phyloP scores from a whole-genome alignment of 106 monocot species.

The Allium cepa region DNA sequence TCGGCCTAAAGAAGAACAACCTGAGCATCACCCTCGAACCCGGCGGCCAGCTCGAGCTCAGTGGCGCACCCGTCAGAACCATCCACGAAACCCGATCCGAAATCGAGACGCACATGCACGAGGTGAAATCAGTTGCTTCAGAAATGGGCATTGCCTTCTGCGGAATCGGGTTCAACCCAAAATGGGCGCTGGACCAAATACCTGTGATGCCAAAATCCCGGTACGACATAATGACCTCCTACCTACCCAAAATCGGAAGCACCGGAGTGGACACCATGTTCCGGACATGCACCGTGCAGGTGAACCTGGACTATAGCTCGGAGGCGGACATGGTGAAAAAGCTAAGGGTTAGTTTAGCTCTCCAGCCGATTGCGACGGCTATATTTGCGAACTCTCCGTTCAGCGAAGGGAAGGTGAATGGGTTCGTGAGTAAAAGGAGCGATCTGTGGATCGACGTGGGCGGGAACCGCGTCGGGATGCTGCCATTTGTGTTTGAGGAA shows the following conservation, averaged over 20 bases:
- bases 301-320: slow-evolving; percentile 91
- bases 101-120: no score
- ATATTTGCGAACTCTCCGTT: slow-evolving; percentile 98
- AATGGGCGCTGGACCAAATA: slow-evolving; percentile 3
- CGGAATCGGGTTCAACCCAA: no score
- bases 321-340: slow-evolving; percentile 92
- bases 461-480: slow-evolving; percentile 76
- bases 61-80: no score
- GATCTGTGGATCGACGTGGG: slow-evolving; percentile 90
- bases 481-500: slow-evolving; percentile 88
- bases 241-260: slow-evolving; percentile 96
- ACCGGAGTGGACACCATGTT: slow-evolving; percentile 95
- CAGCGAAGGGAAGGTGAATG: slow-evolving; percentile 92
- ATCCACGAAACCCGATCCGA: no score
- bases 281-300: slow-evolving; percentile 95
- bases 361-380: slow-evolving; percentile 95
- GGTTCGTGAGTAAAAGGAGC: slow-evolving; percentile 74
- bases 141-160: no score
- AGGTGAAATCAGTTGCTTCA: no score
- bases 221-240: slow-evolving; percentile 88
- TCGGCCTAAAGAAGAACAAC: no score
- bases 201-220: not conserved
- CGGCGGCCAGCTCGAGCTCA: no score
- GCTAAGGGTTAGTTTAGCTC: slow-evolving; percentile 75
- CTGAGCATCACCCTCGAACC: no score